phyloP scores from a whole-genome alignment of 345 rosid species.

The Bruguiera sexangula region DNA sequence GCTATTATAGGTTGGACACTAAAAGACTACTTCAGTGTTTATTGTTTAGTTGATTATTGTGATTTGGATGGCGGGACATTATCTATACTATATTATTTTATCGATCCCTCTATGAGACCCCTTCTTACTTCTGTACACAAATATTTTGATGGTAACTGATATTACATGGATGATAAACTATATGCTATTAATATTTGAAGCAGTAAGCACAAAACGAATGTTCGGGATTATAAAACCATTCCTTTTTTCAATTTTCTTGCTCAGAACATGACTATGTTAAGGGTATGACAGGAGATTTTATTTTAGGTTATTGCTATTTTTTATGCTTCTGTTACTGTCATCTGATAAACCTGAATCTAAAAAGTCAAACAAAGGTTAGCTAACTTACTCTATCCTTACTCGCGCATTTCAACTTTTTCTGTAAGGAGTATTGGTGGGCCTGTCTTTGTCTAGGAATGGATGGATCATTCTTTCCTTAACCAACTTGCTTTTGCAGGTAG shows the following conservation, averaged over 20 bases:
- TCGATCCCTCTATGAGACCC: no score
- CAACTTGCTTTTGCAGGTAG: constrained; percentile 22
- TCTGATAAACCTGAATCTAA: background rate
- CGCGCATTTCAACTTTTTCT: background rate
- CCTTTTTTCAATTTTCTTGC: background rate
- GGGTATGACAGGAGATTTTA: no score
- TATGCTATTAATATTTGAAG: background rate
- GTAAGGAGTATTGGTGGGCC: background rate
- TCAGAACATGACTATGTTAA: background rate
- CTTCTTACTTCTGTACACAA: no score
- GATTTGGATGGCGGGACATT: no score
- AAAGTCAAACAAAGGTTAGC: background rate
- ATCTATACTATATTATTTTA: no score
- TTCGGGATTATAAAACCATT: background rate
- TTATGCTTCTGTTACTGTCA: background rate
- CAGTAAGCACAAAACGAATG: constrained; percentile 13
- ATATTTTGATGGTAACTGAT: no score
- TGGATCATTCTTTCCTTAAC: constrained; percentile 8
- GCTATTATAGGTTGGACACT: background rate
- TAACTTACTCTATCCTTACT: background rate
- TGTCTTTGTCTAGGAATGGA: constrained; percentile 6
- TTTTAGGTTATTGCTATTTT: no score
- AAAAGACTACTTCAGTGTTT: no score
- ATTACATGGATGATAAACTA: no score
- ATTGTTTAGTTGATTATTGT: no score